A percentile compares a stretch with the other conserved stretches of the same genome.
These are phyloP conservation scores for Ogataea nonfermentans DNA, from an alignment of 805 yeast genomes.

Conservation along the genomic window DNA sequence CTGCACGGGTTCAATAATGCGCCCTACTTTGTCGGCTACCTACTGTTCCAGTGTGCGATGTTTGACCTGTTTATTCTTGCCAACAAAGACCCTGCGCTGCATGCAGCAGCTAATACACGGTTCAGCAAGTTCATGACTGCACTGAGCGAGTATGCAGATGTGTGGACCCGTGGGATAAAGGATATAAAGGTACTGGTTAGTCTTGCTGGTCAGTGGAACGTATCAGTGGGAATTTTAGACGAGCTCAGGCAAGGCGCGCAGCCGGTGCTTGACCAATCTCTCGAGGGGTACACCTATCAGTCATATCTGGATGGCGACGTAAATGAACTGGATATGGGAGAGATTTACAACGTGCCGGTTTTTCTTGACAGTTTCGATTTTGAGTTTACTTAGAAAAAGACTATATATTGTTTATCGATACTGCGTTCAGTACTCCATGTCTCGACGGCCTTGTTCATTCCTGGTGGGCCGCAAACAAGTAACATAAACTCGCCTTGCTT, in stretches of 20 bases:
- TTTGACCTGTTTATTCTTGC: conserved; percentile 34
- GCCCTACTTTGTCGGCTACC: conserved; percentile 35
- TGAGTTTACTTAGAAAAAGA: conserved; percentile 18
- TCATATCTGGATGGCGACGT: conserved; percentile 3
- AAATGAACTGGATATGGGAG: neutral
- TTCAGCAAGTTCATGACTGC: conserved; percentile 25
- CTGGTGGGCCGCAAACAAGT: conserved; percentile 52
- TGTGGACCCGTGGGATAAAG: conserved; percentile 33
- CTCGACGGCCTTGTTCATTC: conserved; percentile 29
- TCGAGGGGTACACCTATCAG: neutral
- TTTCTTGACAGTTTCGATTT: conserved; percentile 9
- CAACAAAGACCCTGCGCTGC: conserved; percentile 23
- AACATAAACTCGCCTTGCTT: conserved; percentile 34
- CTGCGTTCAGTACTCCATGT: conserved; percentile 14
- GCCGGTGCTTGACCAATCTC: neutral
- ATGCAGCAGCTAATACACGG: conserved; percentile 21
- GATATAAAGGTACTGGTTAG: conserved; percentile 28
- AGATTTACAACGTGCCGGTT: conserved; percentile 5
- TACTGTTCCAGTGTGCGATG: conserved; percentile 33
- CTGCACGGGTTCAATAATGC: conserved; percentile 19
- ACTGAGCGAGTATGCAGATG: conserved; percentile 24
- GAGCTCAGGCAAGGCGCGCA: conserved; percentile 1
- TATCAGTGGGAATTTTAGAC: conserved; percentile 4
- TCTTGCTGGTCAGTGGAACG: conserved; percentile 31
- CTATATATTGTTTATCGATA: conserved; percentile 20